Conservation (phyloP, 2,329 filamentous ascomycete species). For the Colletotrichum lentis region DNA sequence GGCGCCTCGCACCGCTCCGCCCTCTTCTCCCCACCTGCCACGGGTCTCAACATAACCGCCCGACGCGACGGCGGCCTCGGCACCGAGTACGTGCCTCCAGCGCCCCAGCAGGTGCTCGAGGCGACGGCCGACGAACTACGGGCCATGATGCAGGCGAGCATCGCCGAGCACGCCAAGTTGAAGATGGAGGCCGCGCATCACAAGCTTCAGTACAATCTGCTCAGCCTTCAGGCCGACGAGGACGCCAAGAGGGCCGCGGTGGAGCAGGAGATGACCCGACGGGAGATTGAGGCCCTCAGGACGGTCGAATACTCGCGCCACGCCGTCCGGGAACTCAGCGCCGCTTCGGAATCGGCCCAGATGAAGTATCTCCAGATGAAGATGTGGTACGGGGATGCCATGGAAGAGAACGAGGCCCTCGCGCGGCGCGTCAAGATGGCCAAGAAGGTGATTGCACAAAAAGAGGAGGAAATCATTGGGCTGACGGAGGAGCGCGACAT, state of each 20-base stretch:
- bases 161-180: slow-evolving; percentile 65
- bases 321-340: slow-evolving; percentile 62
- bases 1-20: slow-evolving; percentile 57
- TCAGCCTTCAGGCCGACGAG: slow-evolving; percentile 84
- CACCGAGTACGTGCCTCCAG: slow-evolving; percentile 57
- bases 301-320: slow-evolving; percentile 74
- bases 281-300: slow-evolving; percentile 86
- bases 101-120: slow-evolving; percentile 59
- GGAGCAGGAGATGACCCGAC: slow-evolving; percentile 89
- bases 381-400: slow-evolving; percentile 69
- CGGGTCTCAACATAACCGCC: slow-evolving; percentile 48
- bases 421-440: slow-evolving; percentile 73
- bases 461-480: slow-evolving; percentile 75
- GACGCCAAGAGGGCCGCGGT: slow-evolving; percentile 87
- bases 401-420: slow-evolving; percentile 71
- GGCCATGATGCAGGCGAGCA: slow-evolving; percentile 61
- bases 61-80: slow-evolving; percentile 39
- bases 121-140: slow-evolving; percentile 65
- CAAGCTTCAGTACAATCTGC: slow-evolving; percentile 86
- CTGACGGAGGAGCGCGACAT: slow-evolving; percentile 80
- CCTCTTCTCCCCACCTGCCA: slow-evolving; percentile 64
- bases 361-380: slow-evolving; percentile 69
- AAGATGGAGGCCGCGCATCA: slow-evolving; percentile 89
- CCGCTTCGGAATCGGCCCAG: slow-evolving; percentile 61
- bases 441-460: slow-evolving; percentile 79